Conservation (phyloP, 164 flowering plant genomes). For the Akebia trifoliata region DNA sequence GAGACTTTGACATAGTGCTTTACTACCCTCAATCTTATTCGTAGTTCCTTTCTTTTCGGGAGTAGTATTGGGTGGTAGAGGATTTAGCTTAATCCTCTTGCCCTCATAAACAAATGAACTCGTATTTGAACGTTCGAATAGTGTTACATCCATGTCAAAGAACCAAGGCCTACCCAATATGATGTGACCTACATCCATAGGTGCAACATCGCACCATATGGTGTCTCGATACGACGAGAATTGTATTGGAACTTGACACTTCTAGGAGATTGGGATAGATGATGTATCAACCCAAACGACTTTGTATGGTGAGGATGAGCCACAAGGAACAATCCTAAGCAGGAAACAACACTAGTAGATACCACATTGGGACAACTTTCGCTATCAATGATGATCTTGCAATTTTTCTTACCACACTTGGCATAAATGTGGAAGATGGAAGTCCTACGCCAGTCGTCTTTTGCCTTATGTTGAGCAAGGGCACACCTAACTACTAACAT, state of each 20-base stretch:
- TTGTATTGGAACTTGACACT: too few species aligned
- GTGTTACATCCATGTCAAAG: background rate
- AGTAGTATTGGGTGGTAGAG: background rate
- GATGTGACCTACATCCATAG: slow-evolving; percentile 1
- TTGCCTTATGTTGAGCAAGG: too few species aligned
- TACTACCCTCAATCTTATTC: background rate
- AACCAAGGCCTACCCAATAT: slow-evolving; percentile 4
- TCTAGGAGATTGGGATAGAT: too few species aligned
- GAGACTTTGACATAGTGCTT: background rate
- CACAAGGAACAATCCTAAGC: too few species aligned
- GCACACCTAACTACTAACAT: too few species aligned
- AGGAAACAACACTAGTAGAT: background rate
- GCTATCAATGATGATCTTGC: background rate
- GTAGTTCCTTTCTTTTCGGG: background rate
- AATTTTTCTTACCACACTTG: background rate
- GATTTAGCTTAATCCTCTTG: background rate
- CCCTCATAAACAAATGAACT: background rate
- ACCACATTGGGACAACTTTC: background rate
- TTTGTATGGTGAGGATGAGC: too few species aligned
- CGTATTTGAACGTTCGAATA: background rate
- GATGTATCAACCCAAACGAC: too few species aligned
- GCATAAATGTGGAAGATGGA: background rate
- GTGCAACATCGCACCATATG: too few species aligned
- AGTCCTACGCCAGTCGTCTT: background rate
- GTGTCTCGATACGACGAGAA: too few species aligned